Percentiles rank a stretch among this genome's conserved stretches.
These are phyloP conservation scores for Chaetothyriales sp. DNA, from an alignment of 2,329 filamentous ascomycete genomes.

Conservation along the genomic window DNA sequence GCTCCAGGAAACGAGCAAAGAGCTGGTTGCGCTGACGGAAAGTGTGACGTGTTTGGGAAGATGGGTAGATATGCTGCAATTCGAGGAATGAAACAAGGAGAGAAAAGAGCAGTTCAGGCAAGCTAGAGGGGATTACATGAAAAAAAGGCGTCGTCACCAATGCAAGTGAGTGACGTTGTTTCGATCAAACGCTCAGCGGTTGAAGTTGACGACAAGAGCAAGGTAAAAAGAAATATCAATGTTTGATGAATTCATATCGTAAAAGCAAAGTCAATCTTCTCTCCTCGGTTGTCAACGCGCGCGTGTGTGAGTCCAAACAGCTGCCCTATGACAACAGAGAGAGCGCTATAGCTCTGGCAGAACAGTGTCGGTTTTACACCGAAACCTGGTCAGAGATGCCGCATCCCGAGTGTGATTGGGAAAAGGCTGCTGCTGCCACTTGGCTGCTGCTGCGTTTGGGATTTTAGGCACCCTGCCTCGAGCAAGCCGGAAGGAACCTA, in stretches of 20 bases:
- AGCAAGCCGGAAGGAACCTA: conserved; percentile 1
- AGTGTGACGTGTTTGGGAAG: conserved; percentile 20
- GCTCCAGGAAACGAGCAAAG: conserved; percentile 19
- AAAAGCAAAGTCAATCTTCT: too few species aligned
- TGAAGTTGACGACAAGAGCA: too few species aligned
- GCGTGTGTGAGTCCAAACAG: neutral
- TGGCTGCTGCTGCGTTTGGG: neutral
- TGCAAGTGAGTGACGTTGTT: too few species aligned
- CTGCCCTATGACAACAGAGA: neutral
- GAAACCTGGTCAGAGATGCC: neutral
- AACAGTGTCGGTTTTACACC: neutral
- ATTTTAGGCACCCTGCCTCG: neutral
- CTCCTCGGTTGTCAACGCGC: too few species aligned
- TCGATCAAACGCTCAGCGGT: too few species aligned
- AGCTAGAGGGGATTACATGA: too few species aligned
- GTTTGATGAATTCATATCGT: too few species aligned
- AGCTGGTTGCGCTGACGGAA: conserved; percentile 24
- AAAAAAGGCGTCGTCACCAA: too few species aligned
- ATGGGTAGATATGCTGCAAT: conserved; percentile 11
- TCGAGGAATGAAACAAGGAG: neutral
- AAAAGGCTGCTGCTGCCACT: neutral
- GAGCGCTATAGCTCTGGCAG: neutral
- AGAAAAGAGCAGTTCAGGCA: neutral
- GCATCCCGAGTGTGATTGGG: neutral
- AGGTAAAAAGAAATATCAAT: too few species aligned